These are phyloP conservation scores for Nannizziopsis barbatae DNA, from an alignment of 2,329 filamentous ascomycete species.

Conservation along the genomic window DNA sequence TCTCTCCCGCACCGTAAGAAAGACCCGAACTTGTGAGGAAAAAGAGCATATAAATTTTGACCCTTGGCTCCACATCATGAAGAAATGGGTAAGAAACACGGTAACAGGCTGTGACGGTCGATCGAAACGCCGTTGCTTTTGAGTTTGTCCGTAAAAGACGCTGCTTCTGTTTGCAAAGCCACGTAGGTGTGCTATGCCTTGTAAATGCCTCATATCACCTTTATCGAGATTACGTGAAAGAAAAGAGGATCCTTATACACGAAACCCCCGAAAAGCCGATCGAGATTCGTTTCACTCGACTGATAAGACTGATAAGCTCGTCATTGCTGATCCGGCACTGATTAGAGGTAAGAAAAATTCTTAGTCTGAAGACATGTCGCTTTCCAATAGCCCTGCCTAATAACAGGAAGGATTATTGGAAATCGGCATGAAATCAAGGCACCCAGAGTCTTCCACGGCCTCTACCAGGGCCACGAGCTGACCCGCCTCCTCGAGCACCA, in stretches of 20 bases:
- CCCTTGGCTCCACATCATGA: neutral
- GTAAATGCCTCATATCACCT: neutral
- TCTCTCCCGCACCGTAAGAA: too few species aligned
- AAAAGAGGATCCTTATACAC: neutral
- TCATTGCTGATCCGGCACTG: conserved; percentile 2
- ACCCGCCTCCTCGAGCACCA: conserved; percentile 25
- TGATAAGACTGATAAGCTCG: neutral
- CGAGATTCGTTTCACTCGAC: neutral
- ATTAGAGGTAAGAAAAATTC: neutral
- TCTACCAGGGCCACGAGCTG: conserved; percentile 27
- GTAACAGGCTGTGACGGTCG: conserved; percentile 1
- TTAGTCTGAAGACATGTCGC: neutral
- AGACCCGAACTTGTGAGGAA: too few species aligned
- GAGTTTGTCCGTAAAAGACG: too few species aligned
- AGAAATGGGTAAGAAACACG: neutral
- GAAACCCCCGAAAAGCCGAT: neutral
- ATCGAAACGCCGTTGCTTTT: neutral
- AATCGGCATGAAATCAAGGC: conserved; percentile 26
- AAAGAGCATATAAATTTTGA: neutral
- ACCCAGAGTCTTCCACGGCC: conserved; percentile 37
- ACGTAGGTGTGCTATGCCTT: neutral
- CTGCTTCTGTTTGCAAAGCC: conserved; percentile 3
- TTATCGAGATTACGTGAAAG: neutral
- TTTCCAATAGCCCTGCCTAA: conserved; percentile 1
- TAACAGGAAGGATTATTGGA: conserved; percentile 4